These are phyloP conservation scores for Trypanosoma platydactyli DNA, from an alignment of 208 protist genomes.

Conservation along the genomic window DNA sequence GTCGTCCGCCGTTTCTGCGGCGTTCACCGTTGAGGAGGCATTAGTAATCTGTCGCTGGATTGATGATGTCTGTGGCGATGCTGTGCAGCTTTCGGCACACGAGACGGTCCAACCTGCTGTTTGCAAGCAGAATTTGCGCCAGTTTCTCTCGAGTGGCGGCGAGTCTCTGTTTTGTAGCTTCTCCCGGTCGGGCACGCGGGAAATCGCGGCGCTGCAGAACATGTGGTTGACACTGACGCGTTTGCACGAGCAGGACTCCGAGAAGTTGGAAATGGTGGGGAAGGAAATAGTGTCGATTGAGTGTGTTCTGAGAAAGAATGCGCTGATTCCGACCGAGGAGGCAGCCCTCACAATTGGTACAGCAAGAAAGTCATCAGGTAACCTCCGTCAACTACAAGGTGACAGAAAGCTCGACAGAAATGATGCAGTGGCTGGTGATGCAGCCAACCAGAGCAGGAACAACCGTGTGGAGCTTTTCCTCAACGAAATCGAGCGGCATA, in stretches of 20 bases:
- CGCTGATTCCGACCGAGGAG: conserved; percentile 23
- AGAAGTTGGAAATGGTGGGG: conserved; percentile 6
- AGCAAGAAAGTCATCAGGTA: neutral
- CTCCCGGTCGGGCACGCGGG: conserved; percentile 48
- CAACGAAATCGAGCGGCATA: conserved; percentile 25
- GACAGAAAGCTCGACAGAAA: neutral
- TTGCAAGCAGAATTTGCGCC: conserved; percentile 34
- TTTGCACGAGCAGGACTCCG: conserved; percentile 12
- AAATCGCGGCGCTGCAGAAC: conserved; percentile 53
- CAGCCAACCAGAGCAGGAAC: conserved; percentile 32
- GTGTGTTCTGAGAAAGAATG: conserved; percentile 32
- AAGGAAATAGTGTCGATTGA: conserved; percentile 31
- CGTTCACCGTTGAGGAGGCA: conserved; percentile 45
- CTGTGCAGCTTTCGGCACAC: conserved; percentile 61
- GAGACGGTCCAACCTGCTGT: conserved; percentile 37
- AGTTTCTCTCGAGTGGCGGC: conserved; percentile 30
- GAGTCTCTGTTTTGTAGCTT: conserved; percentile 47
- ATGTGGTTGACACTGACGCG: conserved; percentile 37
- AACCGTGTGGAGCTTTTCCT: conserved; percentile 38
- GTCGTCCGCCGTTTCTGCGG: neutral
- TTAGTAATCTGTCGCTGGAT: conserved; percentile 66
- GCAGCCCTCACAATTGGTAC: conserved; percentile 17
- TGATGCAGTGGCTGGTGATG: conserved; percentile 3
- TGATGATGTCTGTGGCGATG: conserved; percentile 53
- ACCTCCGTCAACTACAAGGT: neutral